A percentile compares a stretch with the other conserved stretches of the same genome.
These are phyloP conservation scores for Athelia sp. DNA, from an alignment of 1,284 basidiomycete species.

Conservation along the genomic window DNA sequence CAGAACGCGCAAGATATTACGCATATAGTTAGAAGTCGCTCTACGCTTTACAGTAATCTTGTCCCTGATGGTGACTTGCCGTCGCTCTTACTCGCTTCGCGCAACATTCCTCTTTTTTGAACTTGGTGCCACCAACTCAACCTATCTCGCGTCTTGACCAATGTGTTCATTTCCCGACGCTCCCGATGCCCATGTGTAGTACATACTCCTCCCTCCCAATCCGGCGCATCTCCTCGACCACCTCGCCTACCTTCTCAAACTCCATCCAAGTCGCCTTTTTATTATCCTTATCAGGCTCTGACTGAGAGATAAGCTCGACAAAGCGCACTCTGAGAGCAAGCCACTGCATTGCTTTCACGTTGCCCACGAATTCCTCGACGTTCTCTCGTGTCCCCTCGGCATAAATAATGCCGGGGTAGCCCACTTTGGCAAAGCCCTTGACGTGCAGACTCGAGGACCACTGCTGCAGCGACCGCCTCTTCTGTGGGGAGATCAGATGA, in stretches of 20 bases:
- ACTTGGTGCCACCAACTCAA: no score
- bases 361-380: slow-evolving; percentile 59
- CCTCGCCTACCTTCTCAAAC: slow-evolving; percentile 66
- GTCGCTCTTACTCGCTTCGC: slow-evolving; percentile 46
- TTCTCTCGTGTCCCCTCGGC: slow-evolving; percentile 44
- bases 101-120: slow-evolving; percentile 45
- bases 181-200: slow-evolving; percentile 64
- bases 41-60: no score
- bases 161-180: slow-evolving; percentile 6
- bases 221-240: slow-evolving; percentile 59
- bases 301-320: slow-evolving; percentile 33
- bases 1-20: no score
- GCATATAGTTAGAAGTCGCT: no score
- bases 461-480: slow-evolving; percentile 56
- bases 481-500: slow-evolving; percentile 65
- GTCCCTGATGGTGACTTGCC: slow-evolving; percentile 40
- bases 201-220: slow-evolving; percentile 53
- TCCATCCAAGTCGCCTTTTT: slow-evolving; percentile 39
- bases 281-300: slow-evolving; percentile 1
- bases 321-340: slow-evolving; percentile 64
- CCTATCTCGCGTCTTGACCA: no score
- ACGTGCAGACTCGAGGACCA: slow-evolving; percentile 56
- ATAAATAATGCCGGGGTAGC: slow-evolving; percentile 72
- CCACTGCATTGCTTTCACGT: slow-evolving; percentile 77
- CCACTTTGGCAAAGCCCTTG: slow-evolving; percentile 67